These are phyloP conservation scores for Ogataea neopini DNA, from an alignment of 805 yeast species.

Conservation along the genomic window DNA sequence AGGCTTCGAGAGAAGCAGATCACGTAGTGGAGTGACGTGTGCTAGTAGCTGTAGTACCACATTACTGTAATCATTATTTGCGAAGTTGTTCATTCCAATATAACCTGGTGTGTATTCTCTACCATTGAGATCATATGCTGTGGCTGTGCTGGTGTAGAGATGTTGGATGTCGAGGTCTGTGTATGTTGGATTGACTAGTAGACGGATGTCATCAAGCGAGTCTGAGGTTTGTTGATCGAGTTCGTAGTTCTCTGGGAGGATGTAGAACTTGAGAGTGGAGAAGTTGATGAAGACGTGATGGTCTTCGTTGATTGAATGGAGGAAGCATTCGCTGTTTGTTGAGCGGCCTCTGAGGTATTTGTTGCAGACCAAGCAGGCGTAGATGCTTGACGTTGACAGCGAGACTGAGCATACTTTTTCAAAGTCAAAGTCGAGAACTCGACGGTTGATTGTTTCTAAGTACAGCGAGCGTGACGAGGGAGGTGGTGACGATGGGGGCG, in stretches of 20 bases:
- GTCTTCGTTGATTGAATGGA: constrained; percentile 61
- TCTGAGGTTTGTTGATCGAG: constrained; percentile 33
- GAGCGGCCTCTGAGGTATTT: constrained; percentile 71
- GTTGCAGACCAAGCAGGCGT: constrained; percentile 75
- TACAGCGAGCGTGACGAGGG: constrained; percentile 20
- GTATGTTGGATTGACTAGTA: constrained; percentile 54
- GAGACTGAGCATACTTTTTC: constrained; percentile 68
- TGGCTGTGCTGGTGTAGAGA: constrained; percentile 28
- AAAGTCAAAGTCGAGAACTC: constrained; percentile 62
- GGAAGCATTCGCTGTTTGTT: constrained; percentile 61
- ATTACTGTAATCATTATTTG: constrained; percentile 54
- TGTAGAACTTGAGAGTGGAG: constrained; percentile 46
- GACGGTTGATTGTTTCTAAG: constrained; percentile 45
- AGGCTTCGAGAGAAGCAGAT: constrained; percentile 39
- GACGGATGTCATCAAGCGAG: constrained; percentile 52
- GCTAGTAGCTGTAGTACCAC: constrained; percentile 55
- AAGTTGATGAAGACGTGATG: constrained; percentile 68
- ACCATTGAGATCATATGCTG: constrained; percentile 44
- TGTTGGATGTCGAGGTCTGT: constrained; percentile 33
- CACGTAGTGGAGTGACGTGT: constrained; percentile 54
- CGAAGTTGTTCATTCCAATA: constrained; percentile 60
- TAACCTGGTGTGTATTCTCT: constrained; percentile 59
- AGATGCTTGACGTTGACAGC: constrained; percentile 59
- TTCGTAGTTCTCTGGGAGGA: constrained; percentile 64
- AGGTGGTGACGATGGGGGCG: background rate